A percentile compares a stretch with the other conserved stretches of the same genome.
Evolutionary conservation across 202 grass and related monocot species (phyloP).

Genomic region (Miscanthus sacchariflorus): DNA sequence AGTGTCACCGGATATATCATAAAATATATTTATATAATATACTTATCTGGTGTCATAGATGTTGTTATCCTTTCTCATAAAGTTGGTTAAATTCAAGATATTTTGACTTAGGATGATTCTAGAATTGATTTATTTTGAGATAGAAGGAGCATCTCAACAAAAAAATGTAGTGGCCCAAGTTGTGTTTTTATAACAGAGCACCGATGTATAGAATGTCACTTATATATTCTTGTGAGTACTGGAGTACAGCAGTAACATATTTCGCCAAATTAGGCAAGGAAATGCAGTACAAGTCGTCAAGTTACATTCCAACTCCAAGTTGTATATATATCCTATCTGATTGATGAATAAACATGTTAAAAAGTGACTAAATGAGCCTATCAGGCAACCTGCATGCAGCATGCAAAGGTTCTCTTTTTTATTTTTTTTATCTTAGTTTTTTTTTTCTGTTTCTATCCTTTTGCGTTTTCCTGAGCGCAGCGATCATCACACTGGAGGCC

Average conservation of each 20-base stretch:
- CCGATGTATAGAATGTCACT: background rate
- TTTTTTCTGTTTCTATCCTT: background rate
- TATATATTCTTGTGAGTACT: background rate
- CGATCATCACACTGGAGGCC: background rate
- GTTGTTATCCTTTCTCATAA: too few species aligned
- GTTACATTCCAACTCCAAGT: background rate
- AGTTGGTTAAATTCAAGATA: too few species aligned
- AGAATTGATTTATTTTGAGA: background rate
- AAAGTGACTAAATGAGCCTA: background rate
- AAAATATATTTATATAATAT: too few species aligned
- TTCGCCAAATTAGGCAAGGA: background rate
- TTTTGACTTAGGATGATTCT: background rate
- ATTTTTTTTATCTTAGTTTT: background rate
- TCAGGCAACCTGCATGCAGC: background rate
- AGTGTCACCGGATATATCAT: too few species aligned
- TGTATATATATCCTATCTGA: background rate
- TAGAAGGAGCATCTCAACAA: too few species aligned
- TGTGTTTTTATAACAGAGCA: background rate
- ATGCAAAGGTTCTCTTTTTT: background rate
- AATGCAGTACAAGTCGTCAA: background rate
- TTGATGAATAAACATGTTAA: background rate
- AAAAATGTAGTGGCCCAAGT: background rate
- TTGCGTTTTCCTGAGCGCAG: background rate
- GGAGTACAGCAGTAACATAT: background rate
- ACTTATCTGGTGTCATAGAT: too few species aligned